Conservation (phyloP, 192 early-diverging fungal species). For the Coemansia sp. region DNA sequence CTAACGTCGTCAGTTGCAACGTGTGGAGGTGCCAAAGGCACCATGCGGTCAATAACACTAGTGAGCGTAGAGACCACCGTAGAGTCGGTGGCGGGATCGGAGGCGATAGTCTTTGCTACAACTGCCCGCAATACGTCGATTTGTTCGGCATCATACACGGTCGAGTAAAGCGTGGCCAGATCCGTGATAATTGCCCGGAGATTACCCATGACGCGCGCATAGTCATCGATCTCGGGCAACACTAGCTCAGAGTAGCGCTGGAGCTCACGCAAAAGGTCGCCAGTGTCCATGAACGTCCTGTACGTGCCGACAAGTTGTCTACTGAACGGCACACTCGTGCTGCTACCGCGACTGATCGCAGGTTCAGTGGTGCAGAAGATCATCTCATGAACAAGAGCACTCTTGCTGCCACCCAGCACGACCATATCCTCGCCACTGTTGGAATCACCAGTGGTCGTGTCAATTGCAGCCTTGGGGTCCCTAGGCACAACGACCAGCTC, state of each 20-base stretch:
- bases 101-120: slow-evolving; percentile 17
- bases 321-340: slow-evolving; percentile 17
- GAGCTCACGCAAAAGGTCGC: slow-evolving; percentile 51
- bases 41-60: slow-evolving; percentile 43
- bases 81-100: slow-evolving; percentile 5
- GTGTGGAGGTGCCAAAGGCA: slow-evolving; percentile 17
- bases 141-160: slow-evolving; percentile 30
- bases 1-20: slow-evolving; percentile 3
- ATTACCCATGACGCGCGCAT: slow-evolving; percentile 9
- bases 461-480: neutral
- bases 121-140: slow-evolving; percentile 34
- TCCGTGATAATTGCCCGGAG: slow-evolving; percentile 24
- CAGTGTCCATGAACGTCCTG: slow-evolving; percentile 42
- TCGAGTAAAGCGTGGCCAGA: slow-evolving; percentile 33
- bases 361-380: slow-evolving; percentile 47
- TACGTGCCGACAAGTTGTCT: slow-evolving; percentile 46
- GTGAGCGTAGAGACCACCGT: slow-evolving; percentile 2
- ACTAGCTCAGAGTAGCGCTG: slow-evolving; percentile 57
- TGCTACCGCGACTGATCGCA: neutral
- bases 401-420: slow-evolving; percentile 56
- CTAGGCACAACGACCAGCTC: slow-evolving; percentile 48
- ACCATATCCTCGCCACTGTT: slow-evolving; percentile 6
- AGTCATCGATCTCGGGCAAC: slow-evolving; percentile 27
- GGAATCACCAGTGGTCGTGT: neutral
- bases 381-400: slow-evolving; percentile 68